These are phyloP conservation scores for Pythium oligandrum DNA, from an alignment of 352 stramenopile genomes.

Conservation along the genomic window DNA sequence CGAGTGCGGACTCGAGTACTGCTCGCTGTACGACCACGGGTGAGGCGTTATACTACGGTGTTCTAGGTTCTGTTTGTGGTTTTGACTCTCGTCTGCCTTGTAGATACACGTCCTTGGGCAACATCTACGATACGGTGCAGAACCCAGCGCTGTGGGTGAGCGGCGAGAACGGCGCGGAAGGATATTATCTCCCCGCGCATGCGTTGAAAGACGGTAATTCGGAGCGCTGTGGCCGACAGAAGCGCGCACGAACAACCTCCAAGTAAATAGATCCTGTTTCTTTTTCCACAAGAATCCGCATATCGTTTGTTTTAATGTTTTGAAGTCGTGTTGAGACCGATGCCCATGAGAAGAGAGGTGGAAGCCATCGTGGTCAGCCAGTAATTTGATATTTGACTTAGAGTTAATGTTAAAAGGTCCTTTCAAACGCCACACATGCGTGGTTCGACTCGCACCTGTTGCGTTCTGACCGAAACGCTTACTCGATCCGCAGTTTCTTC, in stretches of 20 bases:
- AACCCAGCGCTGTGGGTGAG: slow-evolving; percentile 89
- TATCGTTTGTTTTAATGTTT: too few species aligned
- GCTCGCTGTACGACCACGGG: slow-evolving; percentile 88
- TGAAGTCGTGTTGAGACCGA: too few species aligned
- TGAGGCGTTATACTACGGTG: slow-evolving; percentile 4
- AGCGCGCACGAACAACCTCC: slow-evolving; percentile 64
- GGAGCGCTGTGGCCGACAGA: slow-evolving; percentile 74
- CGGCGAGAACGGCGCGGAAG: slow-evolving; percentile 41
- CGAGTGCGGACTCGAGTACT: slow-evolving; percentile 85
- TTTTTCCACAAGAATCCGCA: too few species aligned
- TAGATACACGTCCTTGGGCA: slow-evolving; percentile 91
- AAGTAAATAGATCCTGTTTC: slow-evolving; percentile 20
- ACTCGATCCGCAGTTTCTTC: too few species aligned
- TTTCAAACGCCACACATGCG: too few species aligned
- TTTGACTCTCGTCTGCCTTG: not conserved
- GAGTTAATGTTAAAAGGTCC: too few species aligned
- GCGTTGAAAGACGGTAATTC: slow-evolving; percentile 58
- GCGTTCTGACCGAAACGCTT: too few species aligned
- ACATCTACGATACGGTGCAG: slow-evolving; percentile 92
- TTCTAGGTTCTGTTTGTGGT: not conserved
- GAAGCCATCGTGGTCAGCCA: too few species aligned
- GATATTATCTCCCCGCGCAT: slow-evolving; percentile 71
- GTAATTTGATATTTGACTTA: too few species aligned
- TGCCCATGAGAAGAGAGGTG: too few species aligned
- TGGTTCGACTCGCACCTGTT: too few species aligned